Percentiles rank a stretch among this genome's conserved stretches.
Conservation (phyloP, 73 alveolate genomes). For the Paramecium caudatum region DNA sequence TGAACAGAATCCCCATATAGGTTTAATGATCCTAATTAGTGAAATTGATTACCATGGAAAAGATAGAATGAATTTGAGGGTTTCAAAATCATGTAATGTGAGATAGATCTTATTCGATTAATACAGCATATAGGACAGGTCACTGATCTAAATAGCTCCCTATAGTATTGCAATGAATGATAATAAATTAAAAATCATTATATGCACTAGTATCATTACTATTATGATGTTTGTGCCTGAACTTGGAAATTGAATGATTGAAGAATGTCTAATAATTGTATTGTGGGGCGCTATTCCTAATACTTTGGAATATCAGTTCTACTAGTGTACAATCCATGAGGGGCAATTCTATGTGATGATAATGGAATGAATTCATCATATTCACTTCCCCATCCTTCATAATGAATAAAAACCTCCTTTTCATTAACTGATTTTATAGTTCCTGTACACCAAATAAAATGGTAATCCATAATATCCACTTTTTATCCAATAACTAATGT, state of each 20-base stretch:
- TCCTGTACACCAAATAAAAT: slow-evolving; percentile 85
- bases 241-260: no score
- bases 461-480: slow-evolving; percentile 85
- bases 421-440: slow-evolving; percentile 71
- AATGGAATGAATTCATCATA: slow-evolving; percentile 84
- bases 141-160: slow-evolving; percentile 57
- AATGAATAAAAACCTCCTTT: slow-evolving; percentile 74
- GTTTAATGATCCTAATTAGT: slow-evolving; percentile 88
- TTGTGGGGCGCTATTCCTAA: no score
- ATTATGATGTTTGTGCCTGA: no score
- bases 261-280: no score
- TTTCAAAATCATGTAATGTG: slow-evolving; percentile 24
- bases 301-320: slow-evolving; percentile 83
- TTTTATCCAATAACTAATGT: slow-evolving; percentile 41
- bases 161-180: slow-evolving; percentile 56
- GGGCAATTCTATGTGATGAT: slow-evolving; percentile 82
- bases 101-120: slow-evolving; percentile 9
- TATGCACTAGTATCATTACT: no score
- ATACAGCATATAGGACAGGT: slow-evolving; percentile 36
- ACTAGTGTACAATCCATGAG: slow-evolving; percentile 80
- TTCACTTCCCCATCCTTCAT: slow-evolving; percentile 82
- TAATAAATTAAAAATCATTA: slow-evolving; percentile 39
- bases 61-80: slow-evolving; percentile 4
- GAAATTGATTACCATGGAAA: slow-evolving; percentile 56
- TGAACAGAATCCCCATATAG: slow-evolving; percentile 95